Evolutionary conservation across 306 rosid species (phyloP).

Genomic region (Begonia fuchsioides): DNA sequence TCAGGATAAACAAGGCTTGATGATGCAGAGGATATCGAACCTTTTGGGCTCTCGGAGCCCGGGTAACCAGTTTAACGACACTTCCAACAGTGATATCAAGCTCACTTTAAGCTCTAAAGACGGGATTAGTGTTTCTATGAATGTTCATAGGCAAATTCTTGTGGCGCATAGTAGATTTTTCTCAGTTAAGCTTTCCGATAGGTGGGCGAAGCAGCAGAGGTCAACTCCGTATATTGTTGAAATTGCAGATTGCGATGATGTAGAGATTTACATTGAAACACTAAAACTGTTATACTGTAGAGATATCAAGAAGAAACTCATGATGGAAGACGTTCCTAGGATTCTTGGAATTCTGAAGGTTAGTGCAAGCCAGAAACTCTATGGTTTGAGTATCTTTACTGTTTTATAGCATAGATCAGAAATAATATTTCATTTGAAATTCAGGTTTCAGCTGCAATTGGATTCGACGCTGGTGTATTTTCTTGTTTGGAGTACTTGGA

Average conservation of each 20-base stretch:
- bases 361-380: background rate
- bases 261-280: constrained; percentile 81
- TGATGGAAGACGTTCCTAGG: constrained; percentile 78
- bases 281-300: constrained; percentile 80
- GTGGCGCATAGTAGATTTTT: constrained; percentile 74
- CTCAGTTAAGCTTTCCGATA: constrained; percentile 60
- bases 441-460: constrained; percentile 91
- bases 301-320: constrained; percentile 77
- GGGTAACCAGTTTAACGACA: constrained; percentile 74
- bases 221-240: constrained; percentile 58
- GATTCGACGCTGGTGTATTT: constrained; percentile 82
- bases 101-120: constrained; percentile 70
- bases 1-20: constrained; percentile 40
- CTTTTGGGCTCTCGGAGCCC: constrained; percentile 54
- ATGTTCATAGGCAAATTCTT: constrained; percentile 72
- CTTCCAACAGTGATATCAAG: constrained; percentile 47
- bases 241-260: constrained; percentile 90
- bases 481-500: constrained; percentile 96
- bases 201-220: constrained; percentile 64
- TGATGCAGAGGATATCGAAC: constrained; percentile 77
- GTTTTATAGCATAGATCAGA: too few species aligned
- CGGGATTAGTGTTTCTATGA: constrained; percentile 59
- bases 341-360: constrained; percentile 89
- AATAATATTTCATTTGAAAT: background rate
- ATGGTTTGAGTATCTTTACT: too few species aligned